These are phyloP conservation scores for Bassia scoparia DNA, from an alignment of 148 eudicot genomes.

Conservation along the genomic window DNA sequence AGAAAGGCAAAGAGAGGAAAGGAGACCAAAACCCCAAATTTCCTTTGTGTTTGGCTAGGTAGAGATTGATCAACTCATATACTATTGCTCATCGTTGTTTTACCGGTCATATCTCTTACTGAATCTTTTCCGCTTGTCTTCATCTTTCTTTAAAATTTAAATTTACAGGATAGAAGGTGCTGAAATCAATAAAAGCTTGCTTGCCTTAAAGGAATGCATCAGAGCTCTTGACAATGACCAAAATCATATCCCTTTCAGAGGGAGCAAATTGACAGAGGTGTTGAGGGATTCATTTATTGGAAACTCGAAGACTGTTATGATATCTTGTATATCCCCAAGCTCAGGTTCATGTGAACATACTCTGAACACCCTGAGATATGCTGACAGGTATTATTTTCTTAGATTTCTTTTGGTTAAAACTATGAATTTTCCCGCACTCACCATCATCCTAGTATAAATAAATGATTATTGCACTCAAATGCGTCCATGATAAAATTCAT, in stretches of 20 bases:
- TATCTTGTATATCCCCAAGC: slow-evolving; percentile 96
- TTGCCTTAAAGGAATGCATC: slow-evolving; percentile 96
- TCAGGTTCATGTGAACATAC: slow-evolving; percentile 97
- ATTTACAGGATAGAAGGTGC: slow-evolving; percentile 77
- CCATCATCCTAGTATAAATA: neutral
- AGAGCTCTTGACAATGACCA: slow-evolving; percentile 99
- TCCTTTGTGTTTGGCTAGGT: too few relatives aligned
- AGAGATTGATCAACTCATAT: too few relatives aligned
- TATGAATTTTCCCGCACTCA: neutral
- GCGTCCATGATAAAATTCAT: neutral
- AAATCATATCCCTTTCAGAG: slow-evolving; percentile 93
- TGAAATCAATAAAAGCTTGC: slow-evolving; percentile 97
- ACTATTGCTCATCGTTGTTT: too few relatives aligned
- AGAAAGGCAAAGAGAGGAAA: too few relatives aligned
- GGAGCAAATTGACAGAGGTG: slow-evolving; percentile 98
- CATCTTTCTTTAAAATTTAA: neutral
- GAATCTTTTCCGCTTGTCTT: neutral
- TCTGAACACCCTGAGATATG: slow-evolving; percentile 93
- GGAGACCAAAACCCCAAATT: too few relatives aligned
- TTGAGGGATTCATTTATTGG: slow-evolving; percentile 98
- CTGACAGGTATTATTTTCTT: slow-evolving; percentile 63
- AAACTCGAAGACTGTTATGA: slow-evolving; percentile 94
- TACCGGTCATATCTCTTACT: neutral
- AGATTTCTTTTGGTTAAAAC: neutral
- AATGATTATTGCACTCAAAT: neutral